phyloP scores from a whole-genome alignment of 23 red algal genomes.

The Pyropia haitanensis region DNA sequence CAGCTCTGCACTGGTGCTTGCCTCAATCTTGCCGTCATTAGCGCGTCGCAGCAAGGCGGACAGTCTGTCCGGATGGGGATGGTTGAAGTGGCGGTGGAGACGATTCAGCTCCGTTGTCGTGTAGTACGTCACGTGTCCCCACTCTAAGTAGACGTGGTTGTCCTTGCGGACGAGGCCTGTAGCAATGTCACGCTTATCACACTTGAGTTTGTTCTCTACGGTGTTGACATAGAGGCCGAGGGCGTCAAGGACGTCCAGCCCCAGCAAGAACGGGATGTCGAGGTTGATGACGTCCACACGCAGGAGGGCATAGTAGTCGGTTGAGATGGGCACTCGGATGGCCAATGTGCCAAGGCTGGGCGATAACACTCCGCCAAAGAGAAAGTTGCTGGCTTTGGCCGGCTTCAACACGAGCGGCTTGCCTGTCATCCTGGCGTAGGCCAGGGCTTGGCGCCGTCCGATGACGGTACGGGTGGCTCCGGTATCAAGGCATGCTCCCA shows the following conservation, averaged over 20 bases:
- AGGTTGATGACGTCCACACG: constrained; percentile 6
- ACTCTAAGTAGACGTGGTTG: constrained; percentile 6
- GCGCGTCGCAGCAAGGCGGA: background rate
- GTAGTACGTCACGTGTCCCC: background rate
- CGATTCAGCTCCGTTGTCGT: background rate
- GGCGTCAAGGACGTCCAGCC: constrained; percentile 6
- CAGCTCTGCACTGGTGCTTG: background rate
- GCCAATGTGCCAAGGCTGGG: background rate
- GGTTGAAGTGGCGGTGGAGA: constrained; percentile 10
- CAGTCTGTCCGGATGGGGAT: background rate
- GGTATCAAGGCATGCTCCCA: constrained; percentile 16
- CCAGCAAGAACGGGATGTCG: constrained; percentile 13
- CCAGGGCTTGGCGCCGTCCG: background rate
- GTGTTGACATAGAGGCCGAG: background rate
- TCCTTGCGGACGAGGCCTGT: background rate
- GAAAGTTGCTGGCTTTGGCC: background rate
- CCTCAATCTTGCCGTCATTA: constrained; percentile 4
- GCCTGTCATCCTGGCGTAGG: background rate
- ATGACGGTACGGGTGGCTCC: constrained; percentile 8
- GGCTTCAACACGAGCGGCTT: background rate
- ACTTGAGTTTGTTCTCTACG: background rate
- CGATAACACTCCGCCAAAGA: background rate
- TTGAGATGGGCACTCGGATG: constrained; percentile 3
- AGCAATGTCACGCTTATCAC: background rate
- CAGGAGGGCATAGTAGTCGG: background rate